phyloP scores from a whole-genome alignment of 805 yeast species.

The Saturnispora bothae region DNA sequence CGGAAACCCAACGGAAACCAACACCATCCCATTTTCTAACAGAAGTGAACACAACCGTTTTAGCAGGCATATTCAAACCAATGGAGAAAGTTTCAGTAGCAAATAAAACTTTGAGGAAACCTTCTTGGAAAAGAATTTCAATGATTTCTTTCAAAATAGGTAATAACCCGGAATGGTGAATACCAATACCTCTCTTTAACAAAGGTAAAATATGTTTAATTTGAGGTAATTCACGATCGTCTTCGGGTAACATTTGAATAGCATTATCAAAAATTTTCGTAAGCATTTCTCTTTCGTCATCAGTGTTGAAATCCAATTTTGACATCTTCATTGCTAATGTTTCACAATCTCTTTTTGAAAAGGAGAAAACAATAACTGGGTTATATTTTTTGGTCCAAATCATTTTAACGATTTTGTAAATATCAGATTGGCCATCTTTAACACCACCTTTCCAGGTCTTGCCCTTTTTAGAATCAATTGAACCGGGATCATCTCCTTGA shows the following conservation, averaged over 20 bases:
- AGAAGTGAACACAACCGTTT: constrained; percentile 94
- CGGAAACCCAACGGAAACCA: constrained; percentile 97
- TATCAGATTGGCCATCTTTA: constrained; percentile 59
- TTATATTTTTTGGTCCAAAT: constrained; percentile 93
- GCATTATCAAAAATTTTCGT: constrained; percentile 89
- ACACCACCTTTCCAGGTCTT: constrained; percentile 83
- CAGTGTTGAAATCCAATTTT: constrained; percentile 85
- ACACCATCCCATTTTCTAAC: constrained; percentile 98
- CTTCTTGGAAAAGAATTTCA: constrained; percentile 95
- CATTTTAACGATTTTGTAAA: constrained; percentile 94
- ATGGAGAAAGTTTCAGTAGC: constrained; percentile 98
- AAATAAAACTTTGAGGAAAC: constrained; percentile 83
- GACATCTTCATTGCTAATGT: constrained; percentile 90
- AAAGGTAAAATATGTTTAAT: constrained; percentile 85
- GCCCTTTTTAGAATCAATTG: constrained; percentile 48
- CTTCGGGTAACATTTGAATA: constrained; percentile 74
- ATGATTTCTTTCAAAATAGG: constrained; percentile 92
- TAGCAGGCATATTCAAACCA: constrained; percentile 98
- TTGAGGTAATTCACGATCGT: constrained; percentile 88
- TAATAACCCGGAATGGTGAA: constrained; percentile 88
- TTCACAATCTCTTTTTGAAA: constrained; percentile 95
- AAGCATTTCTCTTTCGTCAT: constrained; percentile 86
- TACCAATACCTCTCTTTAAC: constrained; percentile 90
- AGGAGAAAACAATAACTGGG: constrained; percentile 98
- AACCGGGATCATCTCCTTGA: constrained; percentile 73